Conservation (phyloP, 768 basidiomycete species). For the Termitomyces bulborhizus region DNA sequence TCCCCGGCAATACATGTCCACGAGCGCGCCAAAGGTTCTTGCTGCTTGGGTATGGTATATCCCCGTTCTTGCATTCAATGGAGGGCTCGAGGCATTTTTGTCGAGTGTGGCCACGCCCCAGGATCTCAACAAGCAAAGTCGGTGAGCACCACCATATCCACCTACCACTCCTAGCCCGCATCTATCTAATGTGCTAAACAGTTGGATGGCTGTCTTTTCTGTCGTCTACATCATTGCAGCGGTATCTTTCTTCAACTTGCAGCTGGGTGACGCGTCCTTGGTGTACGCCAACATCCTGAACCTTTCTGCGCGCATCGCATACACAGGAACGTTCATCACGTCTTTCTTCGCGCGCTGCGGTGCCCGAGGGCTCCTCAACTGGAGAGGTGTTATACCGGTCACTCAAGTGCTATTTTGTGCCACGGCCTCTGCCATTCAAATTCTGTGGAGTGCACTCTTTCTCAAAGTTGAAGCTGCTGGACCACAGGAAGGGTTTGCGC, state of each 20-base stretch:
- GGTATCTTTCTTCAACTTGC: constrained; percentile 35
- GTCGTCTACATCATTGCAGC: constrained; percentile 55
- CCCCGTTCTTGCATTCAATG: constrained; percentile 86
- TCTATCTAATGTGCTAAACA: constrained; percentile 14
- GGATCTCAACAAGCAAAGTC: constrained; percentile 67
- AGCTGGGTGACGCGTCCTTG: constrained; percentile 59
- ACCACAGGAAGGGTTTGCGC: constrained; percentile 19
- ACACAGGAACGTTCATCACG: constrained; percentile 19
- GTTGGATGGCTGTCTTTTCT: constrained; percentile 80
- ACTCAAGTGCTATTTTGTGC: constrained; percentile 16
- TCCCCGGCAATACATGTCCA: constrained; percentile 60
- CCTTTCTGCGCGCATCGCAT: constrained; percentile 55
- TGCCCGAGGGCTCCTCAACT: constrained; percentile 20
- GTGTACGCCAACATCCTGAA: constrained; percentile 76
- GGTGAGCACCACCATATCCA: constrained; percentile 25
- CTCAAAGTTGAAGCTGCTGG: constrained; percentile 16
- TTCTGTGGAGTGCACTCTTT: constrained; percentile 21
- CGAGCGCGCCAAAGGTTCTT: constrained; percentile 78
- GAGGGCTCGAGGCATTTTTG: constrained; percentile 87
- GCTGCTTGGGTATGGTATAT: constrained; percentile 83
- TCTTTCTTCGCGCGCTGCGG: constrained; percentile 6
- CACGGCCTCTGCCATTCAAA: constrained; percentile 19
- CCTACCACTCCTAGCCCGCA: not conserved
- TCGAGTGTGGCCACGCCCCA: constrained; percentile 64
- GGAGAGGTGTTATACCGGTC: constrained; percentile 8